Conservation (phyloP, 2,329 filamentous ascomycete species). For the Ceratocystis cubensis region DNA sequence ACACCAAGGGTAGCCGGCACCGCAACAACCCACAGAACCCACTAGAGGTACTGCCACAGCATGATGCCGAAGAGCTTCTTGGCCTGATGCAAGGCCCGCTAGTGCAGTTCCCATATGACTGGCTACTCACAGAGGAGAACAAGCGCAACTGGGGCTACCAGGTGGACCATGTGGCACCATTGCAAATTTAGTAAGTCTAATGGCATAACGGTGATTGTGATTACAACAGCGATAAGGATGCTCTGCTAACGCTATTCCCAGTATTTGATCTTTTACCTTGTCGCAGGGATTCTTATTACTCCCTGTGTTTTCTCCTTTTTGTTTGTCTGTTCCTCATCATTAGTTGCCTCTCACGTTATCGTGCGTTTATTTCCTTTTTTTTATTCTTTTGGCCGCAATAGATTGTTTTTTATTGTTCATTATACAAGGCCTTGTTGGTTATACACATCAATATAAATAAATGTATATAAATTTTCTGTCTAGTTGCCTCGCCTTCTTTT, state of each 20-base stretch:
- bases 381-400: background rate
- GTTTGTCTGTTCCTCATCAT: no score
- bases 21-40: constrained; percentile 36
- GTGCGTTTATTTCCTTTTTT: background rate
- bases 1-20: constrained; percentile 55
- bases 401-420: constrained; percentile 3
- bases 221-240: background rate
- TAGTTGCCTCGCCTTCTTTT: background rate
- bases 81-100: constrained; percentile 74
- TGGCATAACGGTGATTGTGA: background rate
- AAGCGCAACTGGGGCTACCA: constrained; percentile 95
- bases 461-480: background rate
- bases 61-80: constrained; percentile 71
- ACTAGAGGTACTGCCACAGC: constrained; percentile 64
- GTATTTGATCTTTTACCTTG: background rate
- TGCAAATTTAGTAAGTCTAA: constrained; percentile 80
- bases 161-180: constrained; percentile 85
- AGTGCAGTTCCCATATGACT: constrained; percentile 91
- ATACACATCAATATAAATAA: constrained; percentile 15
- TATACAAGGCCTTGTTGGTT: background rate
- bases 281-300: background rate
- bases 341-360: background rate
- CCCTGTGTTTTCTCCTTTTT: background rate
- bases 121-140: constrained; percentile 80
- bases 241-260: background rate